phyloP scores from a whole-genome alignment of 345 rosid genomes.

The Schrenkiella parvula region DNA sequence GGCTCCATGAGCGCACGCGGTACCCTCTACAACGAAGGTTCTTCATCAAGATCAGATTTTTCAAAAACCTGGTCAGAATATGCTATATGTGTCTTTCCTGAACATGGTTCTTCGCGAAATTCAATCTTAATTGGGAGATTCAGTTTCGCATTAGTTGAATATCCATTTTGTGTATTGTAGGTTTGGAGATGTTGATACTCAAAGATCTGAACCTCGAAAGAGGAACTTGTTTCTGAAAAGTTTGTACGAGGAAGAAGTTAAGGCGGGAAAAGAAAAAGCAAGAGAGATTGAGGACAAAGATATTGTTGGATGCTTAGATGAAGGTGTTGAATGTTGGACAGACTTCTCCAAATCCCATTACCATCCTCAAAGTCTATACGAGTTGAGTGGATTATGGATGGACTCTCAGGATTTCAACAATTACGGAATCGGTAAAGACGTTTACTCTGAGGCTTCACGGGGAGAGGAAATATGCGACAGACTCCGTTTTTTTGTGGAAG shows the following conservation, averaged over 20 bases:
- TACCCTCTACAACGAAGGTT: conserved; percentile 49
- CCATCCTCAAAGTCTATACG: conserved; percentile 75
- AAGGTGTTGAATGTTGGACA: conserved; percentile 74
- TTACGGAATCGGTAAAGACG: conserved; percentile 80
- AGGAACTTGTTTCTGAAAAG: conserved; percentile 73
- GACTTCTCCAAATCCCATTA: conserved; percentile 87
- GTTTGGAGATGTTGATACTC: conserved; percentile 63
- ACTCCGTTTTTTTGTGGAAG: conserved; percentile 84
- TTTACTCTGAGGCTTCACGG: conserved; percentile 48
- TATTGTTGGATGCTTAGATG: conserved; percentile 65
- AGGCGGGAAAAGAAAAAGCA: conserved; percentile 27
- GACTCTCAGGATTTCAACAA: conserved; percentile 57
- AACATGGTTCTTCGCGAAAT: neutral
- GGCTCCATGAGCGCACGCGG: conserved; percentile 79
- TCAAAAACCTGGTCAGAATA: conserved; percentile 69
- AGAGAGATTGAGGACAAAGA: conserved; percentile 60
- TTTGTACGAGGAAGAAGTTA: conserved; percentile 57
- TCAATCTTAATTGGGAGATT: neutral
- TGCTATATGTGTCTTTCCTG: neutral
- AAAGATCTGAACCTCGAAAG: conserved; percentile 44
- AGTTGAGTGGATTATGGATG: conserved; percentile 67
- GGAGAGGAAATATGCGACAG: conserved; percentile 81
- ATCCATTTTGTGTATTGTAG: conserved; percentile 33
- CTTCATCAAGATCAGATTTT: conserved; percentile 41
- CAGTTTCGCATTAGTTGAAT: neutral